phyloP scores from a whole-genome alignment of 1,139 yeast genomes.

The Blastobotrys petasosporus region DNA sequence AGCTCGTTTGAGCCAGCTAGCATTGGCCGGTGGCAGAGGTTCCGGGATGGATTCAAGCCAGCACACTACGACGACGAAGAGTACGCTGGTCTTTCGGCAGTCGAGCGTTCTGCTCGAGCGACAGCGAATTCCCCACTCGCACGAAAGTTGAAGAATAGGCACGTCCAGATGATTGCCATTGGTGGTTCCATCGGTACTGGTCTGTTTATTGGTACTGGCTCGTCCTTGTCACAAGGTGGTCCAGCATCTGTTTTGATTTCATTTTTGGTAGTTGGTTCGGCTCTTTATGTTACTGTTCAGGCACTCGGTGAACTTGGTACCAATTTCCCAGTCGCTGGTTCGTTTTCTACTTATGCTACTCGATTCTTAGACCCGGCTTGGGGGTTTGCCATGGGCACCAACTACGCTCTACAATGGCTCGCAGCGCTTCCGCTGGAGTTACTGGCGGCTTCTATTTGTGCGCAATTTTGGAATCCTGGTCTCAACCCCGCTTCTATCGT shows the following conservation, averaged over 20 bases:
- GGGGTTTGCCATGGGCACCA: conserved; percentile 82
- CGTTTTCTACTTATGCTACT: conserved; percentile 49
- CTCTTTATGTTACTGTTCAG: conserved; percentile 45
- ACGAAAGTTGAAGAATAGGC: conserved; percentile 54
- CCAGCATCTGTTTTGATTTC: conserved; percentile 62
- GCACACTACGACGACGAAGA: conserved; percentile 21
- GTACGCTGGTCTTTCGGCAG: conserved; percentile 27
- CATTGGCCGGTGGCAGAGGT: conserved; percentile 19
- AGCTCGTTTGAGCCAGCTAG: no score
- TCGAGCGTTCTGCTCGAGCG: conserved; percentile 12
- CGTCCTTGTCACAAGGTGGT: conserved; percentile 51
- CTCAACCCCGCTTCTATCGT: conserved; percentile 65
- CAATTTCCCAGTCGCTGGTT: conserved; percentile 57
- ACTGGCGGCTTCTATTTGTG: conserved; percentile 68
- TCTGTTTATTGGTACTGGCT: conserved; percentile 62
- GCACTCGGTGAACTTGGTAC: conserved; percentile 59
- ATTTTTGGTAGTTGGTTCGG: conserved; percentile 32
- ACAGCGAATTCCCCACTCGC: conserved; percentile 62
- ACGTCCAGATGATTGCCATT: conserved; percentile 78
- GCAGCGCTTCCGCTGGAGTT: conserved; percentile 68
- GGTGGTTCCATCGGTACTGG: conserved; percentile 86
- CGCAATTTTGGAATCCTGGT: conserved; percentile 53
- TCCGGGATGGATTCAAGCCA: conserved; percentile 27
- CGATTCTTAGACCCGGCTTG: conserved; percentile 58
- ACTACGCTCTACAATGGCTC: conserved; percentile 72